These are phyloP conservation scores for Melastoma candidum DNA, from an alignment of 441 rosid genomes.

Conservation along the genomic window DNA sequence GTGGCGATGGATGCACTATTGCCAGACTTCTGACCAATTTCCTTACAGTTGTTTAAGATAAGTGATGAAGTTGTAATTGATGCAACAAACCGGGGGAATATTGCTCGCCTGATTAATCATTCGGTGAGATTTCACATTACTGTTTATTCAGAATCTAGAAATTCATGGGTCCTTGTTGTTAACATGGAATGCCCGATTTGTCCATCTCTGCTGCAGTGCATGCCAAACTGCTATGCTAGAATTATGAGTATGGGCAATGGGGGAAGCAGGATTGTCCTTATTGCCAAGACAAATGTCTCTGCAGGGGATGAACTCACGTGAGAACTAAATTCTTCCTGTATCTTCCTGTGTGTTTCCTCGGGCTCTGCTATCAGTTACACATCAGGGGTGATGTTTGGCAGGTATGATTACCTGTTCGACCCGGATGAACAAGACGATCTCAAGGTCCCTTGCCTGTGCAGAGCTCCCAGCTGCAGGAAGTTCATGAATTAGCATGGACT, in stretches of 20 bases:
- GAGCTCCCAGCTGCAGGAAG: conserved; percentile 79
- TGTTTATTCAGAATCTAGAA: too few relatives aligned
- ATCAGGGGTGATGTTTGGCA: conserved; percentile 14
- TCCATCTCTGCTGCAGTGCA: conserved; percentile 38
- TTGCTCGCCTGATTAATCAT: conserved; percentile 91
- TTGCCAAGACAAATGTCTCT: conserved; percentile 76
- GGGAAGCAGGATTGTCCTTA: conserved; percentile 83
- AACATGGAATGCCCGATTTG: neutral
- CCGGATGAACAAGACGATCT: conserved; percentile 94
- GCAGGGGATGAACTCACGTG: conserved; percentile 95
- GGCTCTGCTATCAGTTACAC: too few relatives aligned
- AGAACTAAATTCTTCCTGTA: conserved; percentile 13
- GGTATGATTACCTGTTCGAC: conserved; percentile 96
- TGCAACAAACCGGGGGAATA: conserved; percentile 96
- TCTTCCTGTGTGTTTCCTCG: neutral
- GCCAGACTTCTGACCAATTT: neutral
- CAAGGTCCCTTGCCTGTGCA: conserved; percentile 94
- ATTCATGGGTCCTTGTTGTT: too few relatives aligned
- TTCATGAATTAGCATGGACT: conserved; percentile 73
- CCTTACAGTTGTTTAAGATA: conserved; percentile 83
- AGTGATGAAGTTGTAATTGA: conserved; percentile 99
- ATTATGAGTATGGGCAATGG: conserved; percentile 97
- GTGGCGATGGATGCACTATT: too few relatives aligned
- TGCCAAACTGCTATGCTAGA: conserved; percentile 99
- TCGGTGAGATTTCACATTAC: conserved; percentile 42